phyloP scores from a whole-genome alignment of 495 filamentous ascomycete genomes.

The Zalerion maritima region DNA sequence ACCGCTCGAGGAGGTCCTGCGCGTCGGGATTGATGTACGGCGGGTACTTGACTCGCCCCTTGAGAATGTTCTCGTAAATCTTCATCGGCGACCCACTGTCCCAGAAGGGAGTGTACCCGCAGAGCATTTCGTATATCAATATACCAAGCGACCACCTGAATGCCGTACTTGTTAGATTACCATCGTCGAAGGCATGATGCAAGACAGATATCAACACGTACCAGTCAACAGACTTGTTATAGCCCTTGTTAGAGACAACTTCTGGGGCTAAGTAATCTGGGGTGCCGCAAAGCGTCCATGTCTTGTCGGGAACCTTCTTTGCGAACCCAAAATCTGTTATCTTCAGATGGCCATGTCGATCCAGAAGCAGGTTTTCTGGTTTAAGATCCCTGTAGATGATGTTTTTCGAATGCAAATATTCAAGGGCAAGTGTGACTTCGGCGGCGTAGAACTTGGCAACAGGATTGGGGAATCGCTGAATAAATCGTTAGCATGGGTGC shows the following conservation, averaged over 20 bases:
- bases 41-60: slow-evolving; percentile 86
- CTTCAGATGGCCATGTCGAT: slow-evolving; percentile 92
- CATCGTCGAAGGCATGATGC: not conserved
- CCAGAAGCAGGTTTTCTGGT: slow-evolving; percentile 87
- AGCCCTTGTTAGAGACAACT: slow-evolving; percentile 92
- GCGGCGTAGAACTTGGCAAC: slow-evolving; percentile 99
- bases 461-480: slow-evolving; percentile 94
- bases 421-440: slow-evolving; percentile 86
- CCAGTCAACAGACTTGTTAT: slow-evolving; percentile 99
- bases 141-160: slow-evolving; percentile 95
- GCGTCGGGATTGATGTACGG: slow-evolving; percentile 90
- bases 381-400: slow-evolving; percentile 98
- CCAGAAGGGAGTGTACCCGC: slow-evolving; percentile 97
- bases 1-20: slow-evolving; percentile 74
- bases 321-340: slow-evolving; percentile 99
- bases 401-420: slow-evolving; percentile 87
- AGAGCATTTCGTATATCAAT: slow-evolving; percentile 98
- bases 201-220: slow-evolving; percentile 29
- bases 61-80: slow-evolving; percentile 97
- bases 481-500: slow-evolving; percentile 4
- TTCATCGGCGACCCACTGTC: slow-evolving; percentile 94
- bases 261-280: slow-evolving; percentile 98
- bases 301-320: slow-evolving; percentile 96
- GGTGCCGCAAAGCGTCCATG: slow-evolving; percentile 95
- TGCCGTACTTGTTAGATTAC: not conserved